Evolutionary conservation across 2,329 filamentous ascomycete species (phyloP).

Genomic region (Aspergillus aculeatinus): DNA sequence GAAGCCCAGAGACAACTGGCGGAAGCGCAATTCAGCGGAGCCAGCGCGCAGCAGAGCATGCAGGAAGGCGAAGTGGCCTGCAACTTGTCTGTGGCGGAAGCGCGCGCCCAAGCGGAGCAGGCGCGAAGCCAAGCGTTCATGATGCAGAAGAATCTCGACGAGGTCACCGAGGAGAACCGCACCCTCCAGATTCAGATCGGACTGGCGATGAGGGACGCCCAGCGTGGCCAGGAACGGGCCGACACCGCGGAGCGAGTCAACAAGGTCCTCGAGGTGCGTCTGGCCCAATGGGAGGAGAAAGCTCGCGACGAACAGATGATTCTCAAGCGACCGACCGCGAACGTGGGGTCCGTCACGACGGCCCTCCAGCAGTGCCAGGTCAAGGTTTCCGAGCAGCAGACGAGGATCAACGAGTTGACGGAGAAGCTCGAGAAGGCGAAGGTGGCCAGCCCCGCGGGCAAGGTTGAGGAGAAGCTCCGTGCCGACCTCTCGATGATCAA

Average conservation of each 20-base stretch:
- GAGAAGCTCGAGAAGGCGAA: conserved; percentile 12
- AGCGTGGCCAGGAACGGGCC: conserved; percentile 10
- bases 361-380: conserved; percentile 17
- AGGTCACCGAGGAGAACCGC: not conserved
- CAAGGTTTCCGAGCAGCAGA: conserved; percentile 12
- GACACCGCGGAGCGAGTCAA: conserved; percentile 3
- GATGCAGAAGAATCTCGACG: conserved; percentile 1
- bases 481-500: conserved; percentile 14
- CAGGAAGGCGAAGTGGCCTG: conserved; percentile 9
- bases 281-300: conserved; percentile 8
- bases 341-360: conserved; percentile 13
- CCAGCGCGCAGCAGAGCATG: conserved; percentile 7
- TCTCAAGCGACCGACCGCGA: conserved; percentile 14
- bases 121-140: not conserved
- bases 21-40: not conserved
- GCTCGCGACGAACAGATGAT: conserved; percentile 9
- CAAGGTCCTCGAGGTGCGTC: conserved; percentile 15
- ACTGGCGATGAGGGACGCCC: conserved; percentile 14
- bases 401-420: conserved; percentile 14
- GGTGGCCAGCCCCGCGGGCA: not conserved
- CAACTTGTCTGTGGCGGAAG: conserved; percentile 10
- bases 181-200: not conserved
- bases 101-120: not conserved
- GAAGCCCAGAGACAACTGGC: conserved; percentile 8
- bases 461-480: conserved; percentile 7